These are phyloP conservation scores for Acacia concinna DNA, from an alignment of 331 rosid genomes.

Conservation along the genomic window DNA sequence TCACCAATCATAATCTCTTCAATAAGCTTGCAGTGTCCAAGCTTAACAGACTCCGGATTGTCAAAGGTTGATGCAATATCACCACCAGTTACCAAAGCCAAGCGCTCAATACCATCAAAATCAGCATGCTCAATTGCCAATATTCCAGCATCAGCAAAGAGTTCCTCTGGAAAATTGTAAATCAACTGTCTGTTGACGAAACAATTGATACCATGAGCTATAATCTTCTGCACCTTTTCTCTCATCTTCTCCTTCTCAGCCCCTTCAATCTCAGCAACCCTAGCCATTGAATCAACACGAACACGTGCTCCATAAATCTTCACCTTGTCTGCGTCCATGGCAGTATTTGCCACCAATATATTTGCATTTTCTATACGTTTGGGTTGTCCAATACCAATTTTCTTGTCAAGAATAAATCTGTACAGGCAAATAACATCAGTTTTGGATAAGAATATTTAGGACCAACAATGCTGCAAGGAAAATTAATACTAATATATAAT, in stretches of 20 bases:
- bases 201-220: slow-evolving; percentile 90
- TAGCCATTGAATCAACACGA: slow-evolving; percentile 94
- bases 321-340: slow-evolving; percentile 97
- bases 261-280: slow-evolving; percentile 89
- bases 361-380: slow-evolving; percentile 92
- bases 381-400: slow-evolving; percentile 98
- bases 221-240: slow-evolving; percentile 93
- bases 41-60: slow-evolving; percentile 94
- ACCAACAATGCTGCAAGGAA: not conserved
- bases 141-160: slow-evolving; percentile 96
- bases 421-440: slow-evolving; percentile 17
- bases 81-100: slow-evolving; percentile 95
- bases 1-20: slow-evolving; percentile 98
- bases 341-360: slow-evolving; percentile 92
- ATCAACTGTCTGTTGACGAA: slow-evolving; percentile 92
- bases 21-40: slow-evolving; percentile 87
- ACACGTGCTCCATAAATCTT: slow-evolving; percentile 96
- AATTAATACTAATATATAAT: not conserved
- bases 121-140: slow-evolving; percentile 99
- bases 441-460: slow-evolving; percentile 22
- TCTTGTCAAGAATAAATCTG: slow-evolving; percentile 98
- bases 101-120: slow-evolving; percentile 95
- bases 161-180: slow-evolving; percentile 97
- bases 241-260: slow-evolving; percentile 97
- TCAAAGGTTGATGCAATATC: slow-evolving; percentile 97